Conservation (phyloP, 2,329 filamentous ascomycete genomes). For the Ophiostoma tasmaniense region DNA sequence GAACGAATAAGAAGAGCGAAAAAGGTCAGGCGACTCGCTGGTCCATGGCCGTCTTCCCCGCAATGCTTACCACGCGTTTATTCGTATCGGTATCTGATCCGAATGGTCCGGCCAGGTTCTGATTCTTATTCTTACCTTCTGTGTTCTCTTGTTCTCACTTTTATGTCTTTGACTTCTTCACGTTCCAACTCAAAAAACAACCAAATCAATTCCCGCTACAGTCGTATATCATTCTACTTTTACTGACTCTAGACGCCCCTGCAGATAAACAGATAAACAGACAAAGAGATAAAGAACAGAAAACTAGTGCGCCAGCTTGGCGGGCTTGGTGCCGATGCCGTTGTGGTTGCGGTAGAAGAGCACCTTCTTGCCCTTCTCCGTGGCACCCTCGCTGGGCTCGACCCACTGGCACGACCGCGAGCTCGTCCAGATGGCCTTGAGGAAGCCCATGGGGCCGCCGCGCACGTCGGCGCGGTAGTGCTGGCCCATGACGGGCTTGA, state of each 20-base stretch:
- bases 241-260: too few species aligned
- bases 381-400: slow-evolving; percentile 75
- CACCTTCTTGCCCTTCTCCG: slow-evolving; percentile 73
- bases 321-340: slow-evolving; percentile 58
- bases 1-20: neutral
- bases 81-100: neutral
- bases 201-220: too few species aligned
- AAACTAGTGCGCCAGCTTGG: too few species aligned
- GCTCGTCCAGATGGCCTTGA: slow-evolving; percentile 71
- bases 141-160: too few species aligned
- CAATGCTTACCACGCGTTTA: neutral
- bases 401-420: slow-evolving; percentile 94
- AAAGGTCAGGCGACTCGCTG: neutral
- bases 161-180: neutral
- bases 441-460: slow-evolving; percentile 73
- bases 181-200: too few species aligned
- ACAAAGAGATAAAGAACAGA: too few species aligned
- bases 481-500: slow-evolving; percentile 79
- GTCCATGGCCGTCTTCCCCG: neutral
- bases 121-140: neutral
- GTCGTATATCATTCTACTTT: too few species aligned
- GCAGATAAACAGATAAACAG: neutral
- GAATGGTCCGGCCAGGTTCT: neutral
- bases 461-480: slow-evolving; percentile 83
- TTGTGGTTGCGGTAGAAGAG: slow-evolving; percentile 95